Evolutionary conservation across 306 rosid genomes (phyloP), one percentile per base, ranked within the genome.

Genomic region (Biancaea sappan): DNA sequence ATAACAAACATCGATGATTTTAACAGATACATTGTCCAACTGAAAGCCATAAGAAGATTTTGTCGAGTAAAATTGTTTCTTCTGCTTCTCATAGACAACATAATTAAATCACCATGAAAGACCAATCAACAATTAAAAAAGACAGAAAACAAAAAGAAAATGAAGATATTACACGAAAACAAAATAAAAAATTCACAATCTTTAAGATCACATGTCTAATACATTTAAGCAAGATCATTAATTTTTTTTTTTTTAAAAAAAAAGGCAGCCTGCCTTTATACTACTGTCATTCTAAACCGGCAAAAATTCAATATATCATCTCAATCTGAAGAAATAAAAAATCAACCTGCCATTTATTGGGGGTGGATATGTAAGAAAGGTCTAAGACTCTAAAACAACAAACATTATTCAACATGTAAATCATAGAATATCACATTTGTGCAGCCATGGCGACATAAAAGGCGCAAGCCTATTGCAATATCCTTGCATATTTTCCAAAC

Each of bases 81-180:
- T 79, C 68, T 52, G 53, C 54, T 61, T 40, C 26, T 52, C 41
- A 51, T 38, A 50, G 54, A 58, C 58, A 71, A 81, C 21, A 71
- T 65, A 18, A 16, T 29, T 22, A 28, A 47, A 24, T 48, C 35
- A 72, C 38, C 5, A 37, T 19, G 56, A 21, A 21, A 44, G 24
- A 41, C 24, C 43, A 47, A 16, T 54, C 37, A 22, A 56, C 6
- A 37, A 25, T 18, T 21, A 69, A 80, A 41, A 63, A 38, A 66
- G 31, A 66, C 19, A 67, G 19, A 38, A 75, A 52, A 32, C 8
- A 2, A 12, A 32, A 79, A 25, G n/a, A 66, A 32, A 22, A 44
- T 16, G 50, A 74, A 43, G 11, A 52, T 29, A 16, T 12, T 47
- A 29, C 26, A 46, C 40, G 31, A 4, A 1, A 11, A 25, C 32